Evolutionary conservation across 2,329 filamentous ascomycete genomes (phyloP), one percentile per base, ranked within the genome.

Genomic region (Diaporthe longicolla): DNA sequence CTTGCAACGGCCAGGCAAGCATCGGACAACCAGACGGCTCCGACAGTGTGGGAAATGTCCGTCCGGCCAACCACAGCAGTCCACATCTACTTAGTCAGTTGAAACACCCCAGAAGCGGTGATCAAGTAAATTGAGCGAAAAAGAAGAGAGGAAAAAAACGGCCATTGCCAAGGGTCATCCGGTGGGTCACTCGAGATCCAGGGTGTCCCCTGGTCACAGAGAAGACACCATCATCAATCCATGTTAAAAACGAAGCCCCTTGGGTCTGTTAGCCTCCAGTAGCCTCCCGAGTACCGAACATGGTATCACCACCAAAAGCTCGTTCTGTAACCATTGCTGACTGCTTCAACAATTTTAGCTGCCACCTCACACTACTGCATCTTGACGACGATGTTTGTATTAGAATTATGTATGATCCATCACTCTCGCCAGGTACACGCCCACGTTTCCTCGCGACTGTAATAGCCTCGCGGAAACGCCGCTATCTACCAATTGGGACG

Each of bases 101-200:
- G 73, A 72, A 72, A 72, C 73, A 55, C 66, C 45, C 65, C 58
- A 71, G 72, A 63, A 50, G 29, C 26, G 61, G 43, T 63, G 65
- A 63, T 63, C 55, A 43, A 19, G 55, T 43, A 9, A 21, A 19
- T 13, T 1, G n/a, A 40, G n/a, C 17, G 4, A 21, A 43, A 21
- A 13, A 21, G 15, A 10, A 11, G 35, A 26, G 15, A 4, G 17
- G 13, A 9, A 40, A 29, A 40, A 54, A 43, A 59, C 54, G 52
- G 32, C n/a, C 63, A 37, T 32, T 52, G 63, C 63, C 63, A 66
- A 26, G 63, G 63, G 45, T 66, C 63, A 35, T 52, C 45, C 45
- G 32, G 45, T 52, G 45, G 45, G 29, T 32, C 48, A 5, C n/a
- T 52, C n/a, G 32, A 66, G 21, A 4, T 11, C 26, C 32, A 52